Conservation (phyloP, 2,329 filamentous ascomycete species). For the Colletotrichum euphorbiae region DNA sequence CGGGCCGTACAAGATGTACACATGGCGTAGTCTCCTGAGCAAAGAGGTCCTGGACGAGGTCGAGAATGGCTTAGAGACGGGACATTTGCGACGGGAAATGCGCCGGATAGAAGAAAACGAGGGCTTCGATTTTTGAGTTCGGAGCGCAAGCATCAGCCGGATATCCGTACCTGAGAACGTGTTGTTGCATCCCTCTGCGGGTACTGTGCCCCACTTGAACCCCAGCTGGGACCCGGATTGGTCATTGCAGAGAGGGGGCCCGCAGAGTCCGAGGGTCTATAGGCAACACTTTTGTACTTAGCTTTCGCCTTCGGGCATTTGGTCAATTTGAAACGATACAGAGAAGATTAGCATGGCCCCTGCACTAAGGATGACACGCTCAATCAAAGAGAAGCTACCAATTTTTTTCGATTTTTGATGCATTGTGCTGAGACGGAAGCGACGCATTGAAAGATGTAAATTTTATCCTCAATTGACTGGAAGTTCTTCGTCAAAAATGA, state of each 20-base stretch:
- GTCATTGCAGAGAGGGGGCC: no score
- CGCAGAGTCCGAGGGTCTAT: no score
- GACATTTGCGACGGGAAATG: neutral
- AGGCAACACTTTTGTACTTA: fast-evolving
- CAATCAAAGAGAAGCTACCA: slow-evolving; percentile 79
- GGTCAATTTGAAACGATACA: slow-evolving; percentile 47
- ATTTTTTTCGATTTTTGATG: slow-evolving; percentile 16
- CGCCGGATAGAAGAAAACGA: no score
- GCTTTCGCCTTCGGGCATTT: slow-evolving; percentile 46
- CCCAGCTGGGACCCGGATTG: no score
- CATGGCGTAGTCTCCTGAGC: slow-evolving; percentile 12
- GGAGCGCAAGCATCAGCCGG: no score
- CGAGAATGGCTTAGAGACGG: neutral
- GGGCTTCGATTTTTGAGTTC: no score
- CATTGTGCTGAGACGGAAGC: neutral
- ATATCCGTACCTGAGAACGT: no score
- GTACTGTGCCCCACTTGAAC: no score
- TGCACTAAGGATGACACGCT: slow-evolving; percentile 96
- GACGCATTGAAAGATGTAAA: neutral
- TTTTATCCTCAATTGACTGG: neutral
- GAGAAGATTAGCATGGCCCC: slow-evolving; percentile 75
- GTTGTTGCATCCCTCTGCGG: no score
- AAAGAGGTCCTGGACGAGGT: neutral
- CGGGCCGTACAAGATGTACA: slow-evolving; percentile 6
- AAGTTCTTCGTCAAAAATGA: neutral